Percentiles rank a stretch among this genome's conserved stretches.
These are phyloP conservation scores for Tubosaeta sp. DNA, from an alignment of 768 basidiomycete genomes.

Conservation along the genomic window DNA sequence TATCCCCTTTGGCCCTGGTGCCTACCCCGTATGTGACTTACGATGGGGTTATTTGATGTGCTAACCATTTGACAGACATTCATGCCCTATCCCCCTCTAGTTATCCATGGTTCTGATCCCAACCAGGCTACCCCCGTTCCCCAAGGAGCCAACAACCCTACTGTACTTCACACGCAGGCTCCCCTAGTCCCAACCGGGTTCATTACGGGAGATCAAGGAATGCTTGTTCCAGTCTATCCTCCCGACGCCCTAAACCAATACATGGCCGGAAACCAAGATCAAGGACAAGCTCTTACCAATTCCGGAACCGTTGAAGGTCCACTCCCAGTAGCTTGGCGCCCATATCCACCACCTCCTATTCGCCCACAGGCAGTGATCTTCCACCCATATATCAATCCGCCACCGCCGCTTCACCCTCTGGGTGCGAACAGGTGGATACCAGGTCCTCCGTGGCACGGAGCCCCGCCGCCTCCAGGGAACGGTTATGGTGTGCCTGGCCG, in stretches of 20 bases:
- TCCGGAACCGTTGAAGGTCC: slow-evolving; percentile 26
- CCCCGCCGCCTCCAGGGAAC: slow-evolving; percentile 14
- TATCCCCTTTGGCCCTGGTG: slow-evolving; percentile 35
- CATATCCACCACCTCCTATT: slow-evolving; percentile 30
- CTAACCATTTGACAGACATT: slow-evolving; percentile 37
- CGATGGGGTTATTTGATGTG: not conserved
- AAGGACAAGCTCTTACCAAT: slow-evolving; percentile 12
- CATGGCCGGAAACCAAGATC: slow-evolving; percentile 45
- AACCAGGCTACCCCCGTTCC: slow-evolving; percentile 21
- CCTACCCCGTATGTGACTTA: slow-evolving; percentile 44
- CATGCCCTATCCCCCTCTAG: slow-evolving; percentile 44
- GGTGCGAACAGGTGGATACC: slow-evolving; percentile 26
- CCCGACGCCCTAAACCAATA: slow-evolving; percentile 69
- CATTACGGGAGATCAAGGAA: slow-evolving; percentile 68
- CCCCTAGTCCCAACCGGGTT: slow-evolving; percentile 65
- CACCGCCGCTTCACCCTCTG: slow-evolving; percentile 17
- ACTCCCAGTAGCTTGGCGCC: slow-evolving; percentile 31
- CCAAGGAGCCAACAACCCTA: slow-evolving; percentile 13
- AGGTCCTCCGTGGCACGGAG: slow-evolving; percentile 22
- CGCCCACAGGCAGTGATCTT: slow-evolving; percentile 30
- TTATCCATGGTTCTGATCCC: slow-evolving; percentile 27
- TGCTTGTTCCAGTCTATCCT: slow-evolving; percentile 66
- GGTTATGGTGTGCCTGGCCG: slow-evolving; percentile 13
- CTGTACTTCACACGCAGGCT: slow-evolving; percentile 36
- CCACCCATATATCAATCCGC: slow-evolving; percentile 27